Base-by-base conservation (phyloP, 2,329 filamentous ascomycete species). In the Tolypocladium amazonense region DNA sequence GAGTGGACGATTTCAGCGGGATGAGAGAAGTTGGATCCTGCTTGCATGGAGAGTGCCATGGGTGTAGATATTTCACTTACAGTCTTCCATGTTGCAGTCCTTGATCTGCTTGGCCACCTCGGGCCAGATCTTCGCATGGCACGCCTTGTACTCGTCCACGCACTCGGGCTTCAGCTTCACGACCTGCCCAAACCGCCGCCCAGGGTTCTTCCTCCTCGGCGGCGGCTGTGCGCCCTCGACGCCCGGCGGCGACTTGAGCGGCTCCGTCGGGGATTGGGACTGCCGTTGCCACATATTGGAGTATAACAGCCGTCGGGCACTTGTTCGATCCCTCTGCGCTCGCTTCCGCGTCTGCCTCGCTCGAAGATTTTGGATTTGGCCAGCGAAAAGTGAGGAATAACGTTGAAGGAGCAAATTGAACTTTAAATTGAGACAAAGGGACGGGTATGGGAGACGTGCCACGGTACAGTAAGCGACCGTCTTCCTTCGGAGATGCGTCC, bases 61-160 rank as follows among this genome's bases (percentile, higher is more conserved):
- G 9, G 20, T 6, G 52, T 6, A 35, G 5, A 18, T 2, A 37
- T 8, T 9, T 12, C 39, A 73, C 79, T 62, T 73, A 87, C 85
- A 93, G 69, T 93, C 89, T 62, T 79, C 75, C 61, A 93, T 89
- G 65, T 88, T 88, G 71, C 86, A 89, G 47, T 86, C 83, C 69
- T 86, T 85, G 68, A 93, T 92, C 74, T 91, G 87, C 70, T 84
- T 80, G 39, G 90, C 74, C 1, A 94, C 88, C 66, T 89, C 87
- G 7, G 88, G 88, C 89, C 89, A 93, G 0, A 91, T 88, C 5
- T 79, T 80, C 8, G 84, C 85, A 69, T 92, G 89, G 63, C 84
- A 86, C 66, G 86, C 80, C 71, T 90, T 92, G 76, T 92, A 93
- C 64, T 85, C 81, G 27, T 81, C 80, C 18, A 88, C 75, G 62